phyloP scores from a whole-genome alignment of 75 land plant genomes.

The Isoetes taiwanensis region DNA sequence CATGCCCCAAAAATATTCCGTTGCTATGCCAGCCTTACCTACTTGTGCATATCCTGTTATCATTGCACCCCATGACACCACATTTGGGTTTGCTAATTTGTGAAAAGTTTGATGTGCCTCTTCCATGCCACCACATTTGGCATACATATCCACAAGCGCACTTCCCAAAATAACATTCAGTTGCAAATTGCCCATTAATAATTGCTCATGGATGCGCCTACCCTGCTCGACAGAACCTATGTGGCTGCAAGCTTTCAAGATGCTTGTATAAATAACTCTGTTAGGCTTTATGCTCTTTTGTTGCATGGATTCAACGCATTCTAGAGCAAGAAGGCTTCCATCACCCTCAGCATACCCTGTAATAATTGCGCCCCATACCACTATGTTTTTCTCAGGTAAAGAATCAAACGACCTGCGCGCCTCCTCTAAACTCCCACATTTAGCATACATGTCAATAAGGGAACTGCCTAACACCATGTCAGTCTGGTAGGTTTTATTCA shows the following conservation, averaged over 20 bases:
- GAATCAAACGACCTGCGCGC: slow-evolving; percentile 9
- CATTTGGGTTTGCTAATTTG: too few relatives aligned
- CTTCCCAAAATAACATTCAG: too few relatives aligned
- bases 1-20: too few relatives aligned
- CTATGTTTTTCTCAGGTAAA: not conserved
- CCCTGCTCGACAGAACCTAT: slow-evolving; percentile 9
- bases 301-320: not conserved
- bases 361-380: slow-evolving; percentile 12
- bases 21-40: too few relatives aligned
- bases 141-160: too few relatives aligned
- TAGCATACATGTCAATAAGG: slow-evolving; percentile 18
- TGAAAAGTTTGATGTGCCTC: too few relatives aligned
- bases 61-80: too few relatives aligned
- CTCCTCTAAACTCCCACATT: slow-evolving; percentile 7
- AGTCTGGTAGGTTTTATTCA: too few relatives aligned
- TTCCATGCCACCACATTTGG: too few relatives aligned
- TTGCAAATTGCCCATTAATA: too few relatives aligned
- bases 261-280: slow-evolving; percentile 1
- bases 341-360: slow-evolving; percentile 10
- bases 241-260: slow-evolving; percentile 12
- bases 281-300: slow-evolving; percentile 10
- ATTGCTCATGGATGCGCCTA: slow-evolving; percentile 7
- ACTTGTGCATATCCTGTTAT: too few relatives aligned
- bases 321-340: not conserved
- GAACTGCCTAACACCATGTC: slow-evolving; percentile 7